These are phyloP conservation scores for Aspergillus brunneoviolaceus DNA, from an alignment of 2,329 filamentous ascomycete species.

Conservation along the genomic window DNA sequence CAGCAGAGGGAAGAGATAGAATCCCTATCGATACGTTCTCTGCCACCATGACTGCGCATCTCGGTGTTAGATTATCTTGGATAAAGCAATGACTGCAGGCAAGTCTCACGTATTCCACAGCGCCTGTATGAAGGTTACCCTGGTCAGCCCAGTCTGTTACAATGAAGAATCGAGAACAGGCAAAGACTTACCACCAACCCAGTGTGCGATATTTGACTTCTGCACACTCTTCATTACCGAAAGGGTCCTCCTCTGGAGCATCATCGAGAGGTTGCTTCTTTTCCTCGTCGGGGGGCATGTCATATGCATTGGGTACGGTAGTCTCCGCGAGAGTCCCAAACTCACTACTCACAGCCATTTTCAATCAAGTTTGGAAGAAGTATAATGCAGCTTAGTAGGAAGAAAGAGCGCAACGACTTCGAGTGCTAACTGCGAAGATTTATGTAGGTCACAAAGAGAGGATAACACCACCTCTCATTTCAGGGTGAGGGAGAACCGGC, in stretches of 20 bases:
- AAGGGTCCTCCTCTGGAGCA: slow-evolving; percentile 30
- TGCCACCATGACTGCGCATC: slow-evolving; percentile 54
- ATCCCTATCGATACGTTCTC: slow-evolving; percentile 61
- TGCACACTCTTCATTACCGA: slow-evolving; percentile 38
- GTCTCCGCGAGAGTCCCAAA: background rate
- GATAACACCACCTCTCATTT: background rate
- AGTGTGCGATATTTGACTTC: slow-evolving; percentile 53
- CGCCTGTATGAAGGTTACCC: slow-evolving; percentile 26
- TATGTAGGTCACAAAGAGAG: background rate
- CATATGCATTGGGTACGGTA: slow-evolving; percentile 2
- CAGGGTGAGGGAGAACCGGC: background rate
- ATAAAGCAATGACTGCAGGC: background rate
- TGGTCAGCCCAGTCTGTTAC: slow-evolving; percentile 2
- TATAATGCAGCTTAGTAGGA: background rate
- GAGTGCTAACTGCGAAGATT: background rate
- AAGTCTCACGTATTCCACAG: slow-evolving; percentile 36
- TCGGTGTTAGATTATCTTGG: slow-evolving; percentile 10
- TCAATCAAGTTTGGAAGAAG: background rate
- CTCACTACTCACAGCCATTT: background rate
- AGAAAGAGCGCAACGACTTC: background rate
- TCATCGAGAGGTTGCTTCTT: slow-evolving; percentile 12
- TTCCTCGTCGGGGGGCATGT: slow-evolving; percentile 7
- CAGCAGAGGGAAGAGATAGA: slow-evolving; percentile 55
- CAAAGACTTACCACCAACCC: slow-evolving; percentile 40
- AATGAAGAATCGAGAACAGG: background rate